Evolutionary conservation across 371 early-diverging fungal genomes (phyloP).

Genomic region (Encephalitozoon cuniculi): DNA sequence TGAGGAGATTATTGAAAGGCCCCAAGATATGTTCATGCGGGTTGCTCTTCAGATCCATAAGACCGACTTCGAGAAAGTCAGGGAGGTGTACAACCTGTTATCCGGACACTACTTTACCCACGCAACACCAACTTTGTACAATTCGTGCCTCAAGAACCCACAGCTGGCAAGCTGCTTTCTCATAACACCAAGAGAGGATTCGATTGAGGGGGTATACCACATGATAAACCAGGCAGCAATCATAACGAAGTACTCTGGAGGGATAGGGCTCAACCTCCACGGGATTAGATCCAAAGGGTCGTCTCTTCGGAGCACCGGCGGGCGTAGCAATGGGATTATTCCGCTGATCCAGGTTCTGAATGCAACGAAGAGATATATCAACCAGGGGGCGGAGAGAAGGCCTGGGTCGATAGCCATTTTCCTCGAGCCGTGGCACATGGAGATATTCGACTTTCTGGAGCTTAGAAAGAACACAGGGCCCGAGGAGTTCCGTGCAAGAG

Average conservation of each 20-base stretch:
- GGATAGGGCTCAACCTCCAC: constrained; percentile 89
- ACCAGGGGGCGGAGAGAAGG: constrained; percentile 96
- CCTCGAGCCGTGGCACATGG: constrained; percentile 97
- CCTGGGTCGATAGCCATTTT: constrained; percentile 97
- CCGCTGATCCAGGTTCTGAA: constrained; percentile 95
- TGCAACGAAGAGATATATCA: constrained; percentile 91
- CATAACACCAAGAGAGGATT: constrained; percentile 71
- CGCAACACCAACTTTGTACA: constrained; percentile 94
- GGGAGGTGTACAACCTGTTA: constrained; percentile 89
- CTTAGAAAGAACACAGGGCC: constrained; percentile 94
- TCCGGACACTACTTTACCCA: constrained; percentile 88
- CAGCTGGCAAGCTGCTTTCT: constrained; percentile 92
- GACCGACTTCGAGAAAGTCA: constrained; percentile 76
- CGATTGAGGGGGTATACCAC: constrained; percentile 93
- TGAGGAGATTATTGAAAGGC: constrained; percentile 78
- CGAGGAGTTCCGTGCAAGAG: constrained; percentile 89
- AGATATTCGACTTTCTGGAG: constrained; percentile 91
- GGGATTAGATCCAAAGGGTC: constrained; percentile 80
- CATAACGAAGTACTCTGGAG: constrained; percentile 94
- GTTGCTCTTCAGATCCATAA: constrained; percentile 91
- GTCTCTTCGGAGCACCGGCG: constrained; percentile 90
- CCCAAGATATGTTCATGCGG: constrained; percentile 97
- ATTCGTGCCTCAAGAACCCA: constrained; percentile 84
- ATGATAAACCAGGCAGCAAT: constrained; percentile 87
- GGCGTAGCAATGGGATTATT: constrained; percentile 87